Percentiles rank a stretch among this genome's conserved stretches.
phyloP scores from a whole-genome alignment of 805 yeast genomes.

The Barnettozyma vustinii region DNA sequence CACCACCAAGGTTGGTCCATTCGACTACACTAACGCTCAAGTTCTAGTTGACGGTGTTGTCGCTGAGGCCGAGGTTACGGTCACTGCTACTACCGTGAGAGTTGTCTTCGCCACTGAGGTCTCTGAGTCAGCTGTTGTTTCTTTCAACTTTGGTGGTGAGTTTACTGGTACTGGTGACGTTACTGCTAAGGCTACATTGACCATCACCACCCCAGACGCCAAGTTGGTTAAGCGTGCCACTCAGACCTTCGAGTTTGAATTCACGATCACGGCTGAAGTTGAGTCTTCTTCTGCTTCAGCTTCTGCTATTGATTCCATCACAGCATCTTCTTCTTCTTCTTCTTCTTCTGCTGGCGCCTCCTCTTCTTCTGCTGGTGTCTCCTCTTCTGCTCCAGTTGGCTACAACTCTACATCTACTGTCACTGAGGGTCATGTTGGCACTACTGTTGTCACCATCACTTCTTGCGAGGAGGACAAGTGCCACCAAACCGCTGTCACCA shows the following conservation, averaged over 20 bases:
- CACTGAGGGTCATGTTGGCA: constrained; percentile 1
- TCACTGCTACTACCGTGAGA: neutral
- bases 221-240: constrained; percentile 3
- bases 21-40: constrained; percentile 9
- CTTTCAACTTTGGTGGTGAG: constrained; percentile 1
- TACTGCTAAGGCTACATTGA: constrained; percentile 3
- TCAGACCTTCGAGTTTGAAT: neutral
- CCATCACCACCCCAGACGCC: constrained; percentile 1
- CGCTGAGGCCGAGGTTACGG: neutral
- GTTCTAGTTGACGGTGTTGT: constrained; percentile 10
- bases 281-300: constrained; percentile 1
- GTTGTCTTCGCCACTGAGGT: neutral
- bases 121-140: neutral
- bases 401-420: neutral
- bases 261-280: neutral
- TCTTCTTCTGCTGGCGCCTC: neutral
- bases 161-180: neutral
- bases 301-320: neutral
- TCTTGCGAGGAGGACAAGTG: constrained; percentile 29
- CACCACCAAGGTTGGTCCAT: constrained; percentile 5
- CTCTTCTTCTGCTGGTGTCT: neutral
- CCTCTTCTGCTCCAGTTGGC: neutral
- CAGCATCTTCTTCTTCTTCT: neutral
- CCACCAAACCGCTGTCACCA: constrained; percentile 23
- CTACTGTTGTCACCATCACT: constrained; percentile 20